Evolutionary conservation across 176 grass and related monocot species (phyloP), one percentile per base, ranked within the genome.

Genomic region (Zoysia japonica): DNA sequence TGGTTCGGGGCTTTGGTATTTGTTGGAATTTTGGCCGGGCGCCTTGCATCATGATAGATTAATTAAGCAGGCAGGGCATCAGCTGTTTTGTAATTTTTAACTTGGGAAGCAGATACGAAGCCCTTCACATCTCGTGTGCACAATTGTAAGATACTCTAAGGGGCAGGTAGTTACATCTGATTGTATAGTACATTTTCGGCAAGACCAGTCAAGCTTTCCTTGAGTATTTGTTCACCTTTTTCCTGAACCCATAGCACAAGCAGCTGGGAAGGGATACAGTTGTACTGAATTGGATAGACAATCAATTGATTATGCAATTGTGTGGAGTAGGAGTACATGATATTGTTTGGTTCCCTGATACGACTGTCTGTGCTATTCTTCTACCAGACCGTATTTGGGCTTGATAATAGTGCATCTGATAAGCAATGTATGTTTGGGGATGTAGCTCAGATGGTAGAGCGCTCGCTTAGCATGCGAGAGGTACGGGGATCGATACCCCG

Each of bases 401-500:
- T 28, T 28, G 28, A 28, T 28, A 28, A 28, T 28, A 28, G 28
- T 28, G 28, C 28, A 28, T 28, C 28, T 28, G 28, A 28, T 28
- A 28, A 28, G 28, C 28, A 28, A 28, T 28, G 28, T 28, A 28
- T 28, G 28, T 28, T 28, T 28, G 91, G 88, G 89, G 90, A 94
- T 98, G 92, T 93, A 94, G 95, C 92, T 98, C 92, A 94, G 90
- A 98, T 98, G 95, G 92, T 94, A 94, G 92, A 92, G 92, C 88
- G 90, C 90, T 94, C 92, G 92, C 92, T 98, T 94, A 91, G 90
- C 92, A 98, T 98, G 95, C 88, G 95, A 98, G 92, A 98, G 92
- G 92, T 69, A 94, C 83, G 89, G 92, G 95, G 92, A 98, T 94
- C 85, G 90, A 94, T 97, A 92, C 89, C 87, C 91, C 80, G 81